A percentile compares a stretch with the other conserved stretches of the same genome.
Evolutionary conservation across 352 stramenopile genomes (phyloP).

Genomic region (Pseudoperonospora humuli): DNA sequence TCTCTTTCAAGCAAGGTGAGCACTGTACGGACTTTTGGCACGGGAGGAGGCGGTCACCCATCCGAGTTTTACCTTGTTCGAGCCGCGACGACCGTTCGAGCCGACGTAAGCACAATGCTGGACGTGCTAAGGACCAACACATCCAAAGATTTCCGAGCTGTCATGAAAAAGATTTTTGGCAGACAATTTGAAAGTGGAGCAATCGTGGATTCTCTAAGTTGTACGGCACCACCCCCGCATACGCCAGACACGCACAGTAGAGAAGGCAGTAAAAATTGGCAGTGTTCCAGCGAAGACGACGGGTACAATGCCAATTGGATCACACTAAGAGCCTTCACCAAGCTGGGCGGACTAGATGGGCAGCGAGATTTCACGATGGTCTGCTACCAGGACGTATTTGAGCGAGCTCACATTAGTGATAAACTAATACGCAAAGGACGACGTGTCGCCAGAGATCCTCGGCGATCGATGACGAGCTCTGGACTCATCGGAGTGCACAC

Average conservation of each 20-base stretch:
- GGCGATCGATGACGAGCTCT: slow-evolving; percentile 9
- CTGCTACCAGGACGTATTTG: slow-evolving; percentile 56
- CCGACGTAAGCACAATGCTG: slow-evolving; percentile 35
- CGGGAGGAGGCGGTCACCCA: slow-evolving; percentile 28
- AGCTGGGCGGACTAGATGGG: slow-evolving; percentile 26
- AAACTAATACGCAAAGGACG: slow-evolving; percentile 22
- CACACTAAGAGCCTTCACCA: slow-evolving; percentile 29
- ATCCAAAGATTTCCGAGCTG: slow-evolving; percentile 28
- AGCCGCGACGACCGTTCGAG: slow-evolving; percentile 34
- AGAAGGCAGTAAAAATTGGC: slow-evolving; percentile 3
- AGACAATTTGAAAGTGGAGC: slow-evolving; percentile 40
- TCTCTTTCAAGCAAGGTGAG: slow-evolving; percentile 31
- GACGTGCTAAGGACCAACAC: slow-evolving; percentile 26
- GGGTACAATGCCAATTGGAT: slow-evolving; percentile 53
- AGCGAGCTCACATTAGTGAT: slow-evolving; percentile 27
- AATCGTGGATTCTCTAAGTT: slow-evolving; percentile 40
- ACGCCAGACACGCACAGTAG: slow-evolving; percentile 5
- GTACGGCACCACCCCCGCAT: slow-evolving; percentile 32
- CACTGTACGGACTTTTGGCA: slow-evolving; percentile 32
- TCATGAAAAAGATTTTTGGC: slow-evolving; percentile 53
- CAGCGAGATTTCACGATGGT: slow-evolving; percentile 51
- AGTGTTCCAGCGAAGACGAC: slow-evolving; percentile 45
- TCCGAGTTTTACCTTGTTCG: slow-evolving; percentile 57
- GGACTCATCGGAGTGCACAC: slow-evolving; percentile 46
- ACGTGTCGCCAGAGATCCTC: slow-evolving; percentile 11